Evolutionary conservation across 2,329 filamentous ascomycete genomes (phyloP).

Genomic region (Fragosphaeria purpurea): DNA sequence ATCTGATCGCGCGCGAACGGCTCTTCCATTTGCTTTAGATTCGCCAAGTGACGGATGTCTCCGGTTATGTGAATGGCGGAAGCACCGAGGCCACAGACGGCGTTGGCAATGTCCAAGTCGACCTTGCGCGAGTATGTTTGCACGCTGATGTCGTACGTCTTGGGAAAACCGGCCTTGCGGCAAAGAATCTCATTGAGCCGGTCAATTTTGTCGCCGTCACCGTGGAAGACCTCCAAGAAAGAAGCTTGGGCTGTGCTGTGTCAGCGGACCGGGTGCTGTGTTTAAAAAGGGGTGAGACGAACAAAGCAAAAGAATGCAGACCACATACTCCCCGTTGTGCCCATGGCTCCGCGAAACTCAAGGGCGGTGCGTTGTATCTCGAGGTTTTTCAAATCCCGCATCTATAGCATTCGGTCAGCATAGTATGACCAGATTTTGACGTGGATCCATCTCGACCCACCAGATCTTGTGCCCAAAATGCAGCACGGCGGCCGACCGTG

Average conservation of each 20-base stretch:
- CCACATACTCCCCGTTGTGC: slow-evolving; percentile 9
- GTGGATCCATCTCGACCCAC: slow-evolving; percentile 26
- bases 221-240: slow-evolving; percentile 35
- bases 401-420: background rate
- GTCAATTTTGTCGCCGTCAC: slow-evolving; percentile 39
- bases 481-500: slow-evolving; percentile 57
- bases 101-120: slow-evolving; percentile 70
- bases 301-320: background rate
- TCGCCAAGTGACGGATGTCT: slow-evolving; percentile 42
- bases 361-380: slow-evolving; percentile 59
- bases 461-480: slow-evolving; percentile 65
- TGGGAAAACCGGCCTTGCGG: slow-evolving; percentile 43
- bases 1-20: slow-evolving; percentile 75
- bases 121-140: slow-evolving; percentile 61
- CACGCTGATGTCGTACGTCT: slow-evolving; percentile 50
- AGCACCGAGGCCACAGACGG: slow-evolving; percentile 68
- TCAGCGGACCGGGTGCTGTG: background rate
- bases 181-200: slow-evolving; percentile 46
- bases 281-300: background rate
- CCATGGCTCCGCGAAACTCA: slow-evolving; percentile 61
- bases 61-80: slow-evolving; percentile 65
- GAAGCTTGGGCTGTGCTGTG: slow-evolving; percentile 33
- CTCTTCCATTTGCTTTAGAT: slow-evolving; percentile 73
- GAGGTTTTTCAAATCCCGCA: slow-evolving; percentile 61
- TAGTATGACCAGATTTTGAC: too few species aligned